Evolutionary conservation across 768 basidiomycete species (phyloP).

Genomic region (Lactarius trivialis): DNA sequence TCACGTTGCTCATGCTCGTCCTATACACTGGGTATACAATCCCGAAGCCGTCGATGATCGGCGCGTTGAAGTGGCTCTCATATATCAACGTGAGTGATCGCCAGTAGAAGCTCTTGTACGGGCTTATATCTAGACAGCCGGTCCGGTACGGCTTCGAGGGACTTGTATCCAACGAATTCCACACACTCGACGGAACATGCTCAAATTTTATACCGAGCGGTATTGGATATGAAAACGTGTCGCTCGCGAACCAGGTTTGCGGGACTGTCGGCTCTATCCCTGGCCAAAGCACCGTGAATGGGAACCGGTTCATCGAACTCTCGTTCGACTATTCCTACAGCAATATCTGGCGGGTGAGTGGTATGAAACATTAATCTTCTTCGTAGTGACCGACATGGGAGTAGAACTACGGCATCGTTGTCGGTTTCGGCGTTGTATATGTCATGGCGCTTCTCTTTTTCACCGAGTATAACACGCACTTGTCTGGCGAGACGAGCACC

Average conservation of each 20-base stretch:
- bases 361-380: not conserved
- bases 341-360: constrained; percentile 45
- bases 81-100: constrained; percentile 49
- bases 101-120: constrained; percentile 9
- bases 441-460: constrained; percentile 48
- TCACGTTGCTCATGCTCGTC: constrained; percentile 51
- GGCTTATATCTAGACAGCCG: constrained; percentile 39
- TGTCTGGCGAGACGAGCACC: constrained; percentile 36
- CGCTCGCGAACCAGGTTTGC: constrained; percentile 67
- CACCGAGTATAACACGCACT: constrained; percentile 46
- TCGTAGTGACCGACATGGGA: not conserved
- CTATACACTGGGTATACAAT: constrained; percentile 68
- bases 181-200: constrained; percentile 55
- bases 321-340: constrained; percentile 36
- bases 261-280: constrained; percentile 57
- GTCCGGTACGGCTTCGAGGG: constrained; percentile 68
- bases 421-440: constrained; percentile 62
- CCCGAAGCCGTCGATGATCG: constrained; percentile 62
- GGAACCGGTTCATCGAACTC: constrained; percentile 47
- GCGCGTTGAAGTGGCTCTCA: constrained; percentile 81
- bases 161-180: constrained; percentile 78
- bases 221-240: constrained; percentile 51
- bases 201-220: constrained; percentile 55
- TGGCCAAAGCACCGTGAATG: constrained; percentile 56
- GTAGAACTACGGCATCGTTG: constrained; percentile 64